Conservation (phyloP, 2,329 filamentous ascomycete genomes). For the Colletotrichum sp. region DNA sequence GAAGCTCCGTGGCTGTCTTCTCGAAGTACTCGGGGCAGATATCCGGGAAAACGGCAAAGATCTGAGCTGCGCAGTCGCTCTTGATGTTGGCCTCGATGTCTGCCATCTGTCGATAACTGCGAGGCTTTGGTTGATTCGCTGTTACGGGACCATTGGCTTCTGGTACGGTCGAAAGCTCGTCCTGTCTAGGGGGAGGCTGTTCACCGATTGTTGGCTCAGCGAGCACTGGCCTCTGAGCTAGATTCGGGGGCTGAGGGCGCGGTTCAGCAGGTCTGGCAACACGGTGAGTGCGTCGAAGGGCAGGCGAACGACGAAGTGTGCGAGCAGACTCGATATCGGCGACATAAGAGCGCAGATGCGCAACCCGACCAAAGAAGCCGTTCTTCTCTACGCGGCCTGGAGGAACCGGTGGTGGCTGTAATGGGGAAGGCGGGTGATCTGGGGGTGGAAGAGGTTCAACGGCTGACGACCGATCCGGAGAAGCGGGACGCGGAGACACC, state of each 20-base stretch:
- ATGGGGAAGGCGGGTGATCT: neutral
- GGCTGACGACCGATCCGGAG: neutral
- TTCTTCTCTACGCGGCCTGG: neutral
- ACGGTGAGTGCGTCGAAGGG: neutral
- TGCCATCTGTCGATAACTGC: neutral
- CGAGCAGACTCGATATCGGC: neutral
- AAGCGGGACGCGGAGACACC: neutral
- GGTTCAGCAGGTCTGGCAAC: neutral
- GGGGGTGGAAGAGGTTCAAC: neutral
- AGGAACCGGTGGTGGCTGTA: neutral
- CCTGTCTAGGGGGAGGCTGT: neutral
- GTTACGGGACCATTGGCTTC: neutral
- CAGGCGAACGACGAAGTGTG: neutral
- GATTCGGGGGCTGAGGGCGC: neutral
- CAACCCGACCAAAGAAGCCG: neutral
- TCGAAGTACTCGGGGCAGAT: conserved; percentile 46
- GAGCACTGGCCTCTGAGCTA: neutral
- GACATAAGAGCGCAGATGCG: neutral
- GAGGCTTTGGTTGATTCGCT: neutral
- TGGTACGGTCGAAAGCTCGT: too few species aligned
- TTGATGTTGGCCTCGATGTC: conserved; percentile 1
- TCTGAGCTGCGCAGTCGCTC: conserved; percentile 29
- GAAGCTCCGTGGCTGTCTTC: conserved; percentile 27
- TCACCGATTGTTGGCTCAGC: neutral
- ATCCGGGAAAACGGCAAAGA: conserved; percentile 47